Percentiles rank a stretch among this genome's conserved stretches.
Conservation (phyloP, 306 rosid species). For the Erythrophleum fordii region DNA sequence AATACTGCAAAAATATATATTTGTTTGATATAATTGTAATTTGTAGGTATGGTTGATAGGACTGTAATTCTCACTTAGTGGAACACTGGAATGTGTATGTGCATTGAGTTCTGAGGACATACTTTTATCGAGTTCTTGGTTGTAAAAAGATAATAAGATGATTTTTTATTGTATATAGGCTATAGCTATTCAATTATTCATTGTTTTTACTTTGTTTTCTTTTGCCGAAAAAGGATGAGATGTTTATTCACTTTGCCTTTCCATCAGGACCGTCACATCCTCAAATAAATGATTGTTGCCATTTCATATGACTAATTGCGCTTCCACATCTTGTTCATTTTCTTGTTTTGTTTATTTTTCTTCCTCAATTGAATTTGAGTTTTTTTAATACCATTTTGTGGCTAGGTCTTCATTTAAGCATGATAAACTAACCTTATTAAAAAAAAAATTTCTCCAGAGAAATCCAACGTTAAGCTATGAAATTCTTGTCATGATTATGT, state of each 20-base stretch:
- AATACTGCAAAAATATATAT: neutral
- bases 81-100: neutral
- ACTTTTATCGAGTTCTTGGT: neutral
- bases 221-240: neutral
- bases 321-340: too few species aligned
- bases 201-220: neutral
- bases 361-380: neutral
- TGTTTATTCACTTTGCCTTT: neutral
- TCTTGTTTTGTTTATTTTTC: neutral
- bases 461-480: neutral
- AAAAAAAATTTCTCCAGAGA: neutral
- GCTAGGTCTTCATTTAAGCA: neutral
- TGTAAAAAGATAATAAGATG: slow-evolving; percentile 5
- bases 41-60: slow-evolving; percentile 16
- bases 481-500: neutral
- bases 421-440: neutral
- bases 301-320: too few species aligned
- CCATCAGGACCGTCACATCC: neutral
- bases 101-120: neutral
- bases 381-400: neutral
- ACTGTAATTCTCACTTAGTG: neutral
- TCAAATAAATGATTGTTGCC: neutral
- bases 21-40: neutral
- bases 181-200: neutral
- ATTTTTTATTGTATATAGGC: neutral